phyloP scores from a whole-genome alignment of 2,329 filamentous ascomycete genomes.

The Trichoderma breve region DNA sequence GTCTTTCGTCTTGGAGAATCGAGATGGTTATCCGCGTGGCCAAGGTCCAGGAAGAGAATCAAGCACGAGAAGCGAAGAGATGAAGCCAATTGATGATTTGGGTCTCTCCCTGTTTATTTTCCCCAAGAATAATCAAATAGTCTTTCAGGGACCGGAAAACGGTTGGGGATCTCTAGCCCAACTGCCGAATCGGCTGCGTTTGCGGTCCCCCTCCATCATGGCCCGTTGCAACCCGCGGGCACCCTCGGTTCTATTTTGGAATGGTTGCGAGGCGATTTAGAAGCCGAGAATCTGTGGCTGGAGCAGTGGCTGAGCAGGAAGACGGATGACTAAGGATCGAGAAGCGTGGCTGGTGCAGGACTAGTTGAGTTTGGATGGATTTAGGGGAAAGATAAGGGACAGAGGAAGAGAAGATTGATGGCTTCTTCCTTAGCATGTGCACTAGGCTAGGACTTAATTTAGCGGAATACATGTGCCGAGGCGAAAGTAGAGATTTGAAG shows the following conservation, averaged over 20 bases:
- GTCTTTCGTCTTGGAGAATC: not conserved
- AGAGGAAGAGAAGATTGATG: not conserved
- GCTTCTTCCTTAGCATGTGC: not conserved
- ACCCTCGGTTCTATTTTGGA: conserved; percentile 10
- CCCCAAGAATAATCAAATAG: not conserved
- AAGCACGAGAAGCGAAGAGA: not conserved
- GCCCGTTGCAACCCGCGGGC: conserved; percentile 15
- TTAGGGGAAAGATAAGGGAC: not conserved
- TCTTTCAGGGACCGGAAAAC: conserved; percentile 11
- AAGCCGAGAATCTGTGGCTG: not conserved
- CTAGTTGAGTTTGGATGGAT: not conserved
- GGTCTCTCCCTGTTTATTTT: not conserved
- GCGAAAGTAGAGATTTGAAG: not conserved
- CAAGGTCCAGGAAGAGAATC: not conserved
- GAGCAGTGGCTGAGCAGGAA: not conserved
- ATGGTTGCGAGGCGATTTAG: not conserved
- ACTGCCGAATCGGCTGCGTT: conserved; percentile 16
- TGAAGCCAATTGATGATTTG: not conserved
- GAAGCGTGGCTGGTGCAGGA: not conserved
- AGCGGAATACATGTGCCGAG: not conserved
- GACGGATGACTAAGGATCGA: not conserved
- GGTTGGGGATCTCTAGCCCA: conserved; percentile 13
- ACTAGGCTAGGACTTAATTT: not conserved
- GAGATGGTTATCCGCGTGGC: not conserved
- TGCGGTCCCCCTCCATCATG: conserved; percentile 11